Evolutionary conservation across 164 flowering plant species (phyloP).

Genomic region (Chloranthus sessilifolius): DNA sequence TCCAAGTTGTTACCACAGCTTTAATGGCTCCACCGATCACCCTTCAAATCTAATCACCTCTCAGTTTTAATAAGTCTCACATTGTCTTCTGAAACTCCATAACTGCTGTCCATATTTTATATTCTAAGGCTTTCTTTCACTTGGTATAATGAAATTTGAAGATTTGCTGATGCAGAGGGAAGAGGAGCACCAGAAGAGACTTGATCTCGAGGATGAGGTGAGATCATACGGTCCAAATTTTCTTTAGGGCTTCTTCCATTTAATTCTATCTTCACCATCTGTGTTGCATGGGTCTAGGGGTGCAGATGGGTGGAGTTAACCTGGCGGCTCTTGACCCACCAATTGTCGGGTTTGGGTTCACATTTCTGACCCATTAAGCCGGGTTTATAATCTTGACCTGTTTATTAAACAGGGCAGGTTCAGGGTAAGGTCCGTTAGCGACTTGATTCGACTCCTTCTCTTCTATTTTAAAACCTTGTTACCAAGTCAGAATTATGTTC

Average conservation of each 20-base stretch:
- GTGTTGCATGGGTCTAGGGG: not conserved
- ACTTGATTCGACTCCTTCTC: no score
- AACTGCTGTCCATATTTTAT: conserved; percentile 7
- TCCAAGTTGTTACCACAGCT: no score
- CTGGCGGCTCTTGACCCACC: not conserved
- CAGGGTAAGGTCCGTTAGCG: no score
- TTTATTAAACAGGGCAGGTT: no score
- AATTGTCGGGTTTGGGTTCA: not conserved
- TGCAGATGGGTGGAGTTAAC: not conserved
- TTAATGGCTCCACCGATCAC: no score
- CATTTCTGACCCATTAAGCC: not conserved
- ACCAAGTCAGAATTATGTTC: no score
- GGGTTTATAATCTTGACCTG: no score
- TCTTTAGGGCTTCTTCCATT: not conserved
- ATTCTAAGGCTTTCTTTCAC: not conserved
- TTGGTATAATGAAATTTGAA: conserved; percentile 59
- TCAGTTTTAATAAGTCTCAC: conserved; percentile 9
- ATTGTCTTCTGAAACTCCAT: not conserved
- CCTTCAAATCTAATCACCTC: no score
- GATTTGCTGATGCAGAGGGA: conserved; percentile 53
- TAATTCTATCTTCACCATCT: not conserved
- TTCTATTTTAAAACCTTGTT: no score
- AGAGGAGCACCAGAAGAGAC: conserved; percentile 31
- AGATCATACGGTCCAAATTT: not conserved
- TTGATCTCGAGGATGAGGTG: conserved; percentile 64